These are phyloP conservation scores for Mycena rebaudengoi DNA, from an alignment of 768 basidiomycete species.

Conservation along the genomic window DNA sequence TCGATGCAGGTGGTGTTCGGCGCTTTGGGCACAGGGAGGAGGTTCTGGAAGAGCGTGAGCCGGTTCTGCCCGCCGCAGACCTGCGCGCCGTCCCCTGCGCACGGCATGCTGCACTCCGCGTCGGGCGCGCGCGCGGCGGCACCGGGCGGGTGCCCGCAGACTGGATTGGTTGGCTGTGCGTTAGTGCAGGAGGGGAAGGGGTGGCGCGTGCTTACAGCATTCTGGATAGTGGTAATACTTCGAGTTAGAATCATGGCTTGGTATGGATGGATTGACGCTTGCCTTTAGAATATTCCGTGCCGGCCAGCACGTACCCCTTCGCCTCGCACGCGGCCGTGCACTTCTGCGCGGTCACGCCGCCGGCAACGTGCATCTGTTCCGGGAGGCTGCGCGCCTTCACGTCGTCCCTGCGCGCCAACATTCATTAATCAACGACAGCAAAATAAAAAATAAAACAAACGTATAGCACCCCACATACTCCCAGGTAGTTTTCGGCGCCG, in stretches of 20 bases:
- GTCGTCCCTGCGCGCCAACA: background rate
- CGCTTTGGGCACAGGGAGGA: background rate
- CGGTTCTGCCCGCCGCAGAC: background rate
- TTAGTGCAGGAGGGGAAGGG: background rate
- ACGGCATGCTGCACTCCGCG: background rate
- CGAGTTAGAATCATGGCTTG: background rate
- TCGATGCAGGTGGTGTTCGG: background rate
- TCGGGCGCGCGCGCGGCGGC: background rate
- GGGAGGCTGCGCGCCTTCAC: background rate
- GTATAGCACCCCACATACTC: background rate
- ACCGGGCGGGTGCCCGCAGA: background rate
- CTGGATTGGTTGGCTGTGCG: background rate
- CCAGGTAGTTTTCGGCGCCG: no score
- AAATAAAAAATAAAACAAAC: background rate
- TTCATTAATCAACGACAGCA: background rate
- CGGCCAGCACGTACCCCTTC: background rate
- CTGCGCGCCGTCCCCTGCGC: background rate
- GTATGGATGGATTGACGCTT: background rate
- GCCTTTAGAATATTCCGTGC: slow-evolving; percentile 2
- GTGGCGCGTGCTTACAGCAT: background rate
- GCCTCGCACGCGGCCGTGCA: background rate
- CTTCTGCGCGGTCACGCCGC: slow-evolving; percentile 1
- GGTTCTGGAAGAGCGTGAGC: background rate
- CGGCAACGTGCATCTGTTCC: background rate
- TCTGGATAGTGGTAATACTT: background rate